phyloP scores from a whole-genome alignment of 495 filamentous ascomycete genomes.

The Chaetomium cochliodes region DNA sequence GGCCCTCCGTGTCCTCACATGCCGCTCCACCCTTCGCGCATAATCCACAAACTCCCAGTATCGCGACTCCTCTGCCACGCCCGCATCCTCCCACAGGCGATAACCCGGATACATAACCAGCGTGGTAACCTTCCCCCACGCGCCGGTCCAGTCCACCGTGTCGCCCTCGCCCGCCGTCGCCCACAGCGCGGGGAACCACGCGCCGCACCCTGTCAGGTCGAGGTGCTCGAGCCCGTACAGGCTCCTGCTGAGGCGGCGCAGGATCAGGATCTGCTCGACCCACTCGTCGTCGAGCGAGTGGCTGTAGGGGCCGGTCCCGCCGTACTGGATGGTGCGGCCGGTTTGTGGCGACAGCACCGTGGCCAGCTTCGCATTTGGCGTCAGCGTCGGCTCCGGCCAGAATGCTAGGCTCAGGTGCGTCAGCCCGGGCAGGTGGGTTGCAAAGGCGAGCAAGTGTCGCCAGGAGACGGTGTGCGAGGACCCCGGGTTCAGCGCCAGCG shows the following conservation, averaged over 20 bases:
- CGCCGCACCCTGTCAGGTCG: conserved; percentile 73
- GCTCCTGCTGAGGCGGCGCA: conserved; percentile 64
- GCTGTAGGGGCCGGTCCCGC: conserved; percentile 65
- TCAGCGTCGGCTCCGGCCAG: conserved; percentile 74
- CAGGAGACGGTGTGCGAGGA: conserved; percentile 52
- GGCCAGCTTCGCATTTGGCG: conserved; percentile 58
- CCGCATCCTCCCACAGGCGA: conserved; percentile 27
- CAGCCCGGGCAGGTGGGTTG: conserved; percentile 59
- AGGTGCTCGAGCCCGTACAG: conserved; percentile 75
- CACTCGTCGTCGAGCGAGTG: conserved; percentile 64
- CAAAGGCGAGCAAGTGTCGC: conserved; percentile 63
- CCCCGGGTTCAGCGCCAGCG: conserved; percentile 48
- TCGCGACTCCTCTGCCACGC: conserved; percentile 21
- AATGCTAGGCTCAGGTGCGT: conserved; percentile 77
- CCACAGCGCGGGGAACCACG: conserved; percentile 65
- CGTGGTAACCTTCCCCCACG: conserved; percentile 47
- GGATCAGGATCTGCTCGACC: conserved; percentile 64
- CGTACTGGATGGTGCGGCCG: conserved; percentile 50
- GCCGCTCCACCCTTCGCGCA: conserved; percentile 40
- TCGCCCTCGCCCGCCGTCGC: conserved; percentile 18
- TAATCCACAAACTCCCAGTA: conserved; percentile 32
- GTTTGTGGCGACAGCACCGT: conserved; percentile 43
- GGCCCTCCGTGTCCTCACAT: conserved; percentile 36
- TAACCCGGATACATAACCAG: conserved; percentile 42
- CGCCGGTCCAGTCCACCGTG: conserved; percentile 44